Evolutionary conservation across 495 filamentous ascomycete genomes (phyloP), one percentile per base, ranked within the genome.

Genomic region (Penicillium coprophilum): DNA sequence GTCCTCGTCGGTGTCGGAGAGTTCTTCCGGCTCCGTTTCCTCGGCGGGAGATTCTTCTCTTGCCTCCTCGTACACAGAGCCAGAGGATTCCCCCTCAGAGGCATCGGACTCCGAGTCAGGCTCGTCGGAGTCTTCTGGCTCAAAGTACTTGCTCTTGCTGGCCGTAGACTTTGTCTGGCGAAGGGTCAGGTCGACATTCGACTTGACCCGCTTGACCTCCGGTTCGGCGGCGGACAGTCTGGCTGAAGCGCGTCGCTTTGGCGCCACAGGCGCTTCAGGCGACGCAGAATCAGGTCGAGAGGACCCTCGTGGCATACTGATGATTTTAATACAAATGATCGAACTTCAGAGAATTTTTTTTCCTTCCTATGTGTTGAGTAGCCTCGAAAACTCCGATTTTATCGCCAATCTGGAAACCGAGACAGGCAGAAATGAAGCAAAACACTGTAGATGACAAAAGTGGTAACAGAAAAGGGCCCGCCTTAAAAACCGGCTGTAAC

Each of bases 81-180:
- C 68, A 11, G 61, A 64, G 15, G 66, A 62, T 10, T 50, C 69
- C 15, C 48, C 65, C 27, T 23, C 57, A 13, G 48, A 44, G 20
- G 71, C 63, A 27, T 60, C 55, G 34, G 64, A 53, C 23, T 72
- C 64, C 17, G 62, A 55, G 19, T 69, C 65, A 4, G 71, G 63
- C 9, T 73, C 66, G 32, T 66, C 65, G 20, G 71, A 61, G 36
- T 66, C 56, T n/a, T 67, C 62, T 38, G 68, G 66, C 50, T 78
- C 65, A 54, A 86, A 85, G 59, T 85, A 85, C 56, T 80, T 79
- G 70, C 79, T 84, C 66, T 79, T 84, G 59, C 77, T 82, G 28
- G 78, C 66, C 21, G 83, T 85, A 28, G 75, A 67, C 55, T 75
- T 82, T 7, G 62, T 62, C 2, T 62, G 39, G 27, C 56, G 64